phyloP scores from a whole-genome alignment of 2,329 filamentous ascomycete species.

The Talaromyces sp. region DNA sequence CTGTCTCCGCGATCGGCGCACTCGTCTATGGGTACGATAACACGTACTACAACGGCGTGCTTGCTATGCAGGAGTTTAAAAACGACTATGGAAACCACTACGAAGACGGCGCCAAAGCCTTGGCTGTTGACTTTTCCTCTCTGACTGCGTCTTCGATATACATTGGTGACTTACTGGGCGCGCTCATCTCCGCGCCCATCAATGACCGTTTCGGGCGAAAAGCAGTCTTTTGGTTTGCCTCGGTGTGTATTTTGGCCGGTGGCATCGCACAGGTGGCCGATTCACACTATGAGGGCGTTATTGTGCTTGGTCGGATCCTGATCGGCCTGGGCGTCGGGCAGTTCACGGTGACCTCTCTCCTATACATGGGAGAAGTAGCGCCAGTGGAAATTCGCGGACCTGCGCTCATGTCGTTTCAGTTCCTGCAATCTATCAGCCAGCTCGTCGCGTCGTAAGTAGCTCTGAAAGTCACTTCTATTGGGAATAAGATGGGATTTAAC shows the following conservation, averaged over 20 bases:
- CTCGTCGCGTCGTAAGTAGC: neutral
- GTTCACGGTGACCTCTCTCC: conserved; percentile 1
- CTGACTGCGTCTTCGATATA: neutral
- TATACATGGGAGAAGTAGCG: neutral
- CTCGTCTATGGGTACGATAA: conserved; percentile 1
- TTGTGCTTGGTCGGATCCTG: conserved; percentile 1
- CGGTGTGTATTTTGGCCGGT: neutral
- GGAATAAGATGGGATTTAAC: neutral
- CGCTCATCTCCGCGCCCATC: neutral
- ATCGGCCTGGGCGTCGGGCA: neutral
- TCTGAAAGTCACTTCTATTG: neutral
- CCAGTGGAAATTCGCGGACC: neutral
- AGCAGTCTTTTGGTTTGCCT: neutral
- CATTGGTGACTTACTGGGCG: neutral
- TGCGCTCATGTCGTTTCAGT: neutral
- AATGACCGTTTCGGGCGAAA: neutral
- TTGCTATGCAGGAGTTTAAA: conserved; percentile 1
- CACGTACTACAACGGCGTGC: conserved; percentile 1
- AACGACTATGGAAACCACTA: neutral
- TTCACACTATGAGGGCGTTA: neutral
- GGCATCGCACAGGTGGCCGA: neutral
- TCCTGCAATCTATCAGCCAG: neutral
- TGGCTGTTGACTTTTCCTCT: neutral
- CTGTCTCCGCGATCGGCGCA: neutral
- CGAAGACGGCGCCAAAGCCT: neutral